Evolutionary conservation across 2,329 filamentous ascomycete species (phyloP), one percentile per base, ranked within the genome.

Genomic region (Lecanosticta acicola): DNA sequence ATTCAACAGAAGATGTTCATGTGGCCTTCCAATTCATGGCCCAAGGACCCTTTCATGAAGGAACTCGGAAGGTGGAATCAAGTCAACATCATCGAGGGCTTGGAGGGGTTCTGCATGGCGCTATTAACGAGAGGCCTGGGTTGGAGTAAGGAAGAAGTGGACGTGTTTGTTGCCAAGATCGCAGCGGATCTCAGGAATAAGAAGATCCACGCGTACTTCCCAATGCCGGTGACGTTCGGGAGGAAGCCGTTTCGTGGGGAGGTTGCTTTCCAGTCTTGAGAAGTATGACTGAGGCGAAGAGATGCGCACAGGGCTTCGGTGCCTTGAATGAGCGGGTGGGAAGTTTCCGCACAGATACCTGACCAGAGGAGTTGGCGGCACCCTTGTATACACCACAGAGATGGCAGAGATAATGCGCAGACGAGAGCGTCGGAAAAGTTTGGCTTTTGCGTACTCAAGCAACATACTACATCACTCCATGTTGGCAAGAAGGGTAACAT

Each of bases 21-120:
- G 60, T 70, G 68, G 65, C 69, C 71, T 5, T 60, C 66, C 21
- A 68, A 67, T 33, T 49, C 62, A 1, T 77, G 73, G 73, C 66
- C 72, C 4, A 70, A 70, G 41, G 71, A 76, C 40, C 64, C 66
- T 1, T 69, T 69, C 43, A 68, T 73, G 66, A 77, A 75, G 55
- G 69, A 73, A 51, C 68, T 77, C 17, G 73, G 74, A 13, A 61
- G 67, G 20, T 73, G 66, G 61, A 71, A 69, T 43, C 58, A 68
- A 46, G 59, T 67, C 42, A 69, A 71, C 41, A 66, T 66, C 34
- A 55, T 68, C 2, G 65, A 72, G 13, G 68, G 67, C 0, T 52
- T 72, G 9, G 67, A 72, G 51, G 68, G 65, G 2, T 70, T 69
- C 46, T 68, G 67, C 39, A 57, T 71, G 49, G 66, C 67, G 3